These are phyloP conservation scores for Stereocaulon alpinum DNA, from an alignment of 495 filamentous ascomycete species.

Conservation along the genomic window DNA sequence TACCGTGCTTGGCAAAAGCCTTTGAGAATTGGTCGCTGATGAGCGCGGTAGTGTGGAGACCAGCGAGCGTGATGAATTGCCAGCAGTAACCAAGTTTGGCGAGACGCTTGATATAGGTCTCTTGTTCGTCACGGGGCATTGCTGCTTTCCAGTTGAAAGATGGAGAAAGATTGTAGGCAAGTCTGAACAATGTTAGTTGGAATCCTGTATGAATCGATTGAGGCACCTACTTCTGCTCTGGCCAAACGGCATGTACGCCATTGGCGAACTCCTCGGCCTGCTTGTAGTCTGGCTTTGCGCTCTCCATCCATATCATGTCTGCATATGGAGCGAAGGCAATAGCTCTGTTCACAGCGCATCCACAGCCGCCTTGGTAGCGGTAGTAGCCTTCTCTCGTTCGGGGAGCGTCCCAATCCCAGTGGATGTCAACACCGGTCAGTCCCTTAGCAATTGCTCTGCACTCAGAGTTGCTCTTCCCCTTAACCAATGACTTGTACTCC, in stretches of 20 bases:
- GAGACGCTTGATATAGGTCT: constrained; percentile 91
- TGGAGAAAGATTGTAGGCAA: constrained; percentile 94
- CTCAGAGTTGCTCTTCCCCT: constrained; percentile 81
- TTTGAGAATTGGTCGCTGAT: constrained; percentile 80
- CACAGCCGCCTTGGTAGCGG: constrained; percentile 79
- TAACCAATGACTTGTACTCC: constrained; percentile 52
- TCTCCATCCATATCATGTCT: constrained; percentile 99
- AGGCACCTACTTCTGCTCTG: constrained; percentile 79
- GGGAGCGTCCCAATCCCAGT: constrained; percentile 88
- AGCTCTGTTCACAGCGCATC: constrained; percentile 85
- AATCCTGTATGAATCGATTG: neutral
- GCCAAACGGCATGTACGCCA: constrained; percentile 89
- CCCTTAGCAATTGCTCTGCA: constrained; percentile 72
- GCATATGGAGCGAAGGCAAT: constrained; percentile 88
- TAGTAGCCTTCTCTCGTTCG: constrained; percentile 93
- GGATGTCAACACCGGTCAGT: constrained; percentile 70
- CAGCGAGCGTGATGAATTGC: constrained; percentile 99
- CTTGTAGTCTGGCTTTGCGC: constrained; percentile 81
- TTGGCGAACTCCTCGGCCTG: constrained; percentile 93
- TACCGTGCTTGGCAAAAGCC: constrained; percentile 70
- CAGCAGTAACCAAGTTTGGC: constrained; percentile 88
- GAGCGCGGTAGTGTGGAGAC: constrained; percentile 87
- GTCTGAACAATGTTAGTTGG: constrained; percentile 34
- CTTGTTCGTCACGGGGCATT: constrained; percentile 86
- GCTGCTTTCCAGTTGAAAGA: constrained; percentile 99